phyloP scores from a whole-genome alignment of 164 flowering plant genomes.

The Amborella trichopoda region DNA sequence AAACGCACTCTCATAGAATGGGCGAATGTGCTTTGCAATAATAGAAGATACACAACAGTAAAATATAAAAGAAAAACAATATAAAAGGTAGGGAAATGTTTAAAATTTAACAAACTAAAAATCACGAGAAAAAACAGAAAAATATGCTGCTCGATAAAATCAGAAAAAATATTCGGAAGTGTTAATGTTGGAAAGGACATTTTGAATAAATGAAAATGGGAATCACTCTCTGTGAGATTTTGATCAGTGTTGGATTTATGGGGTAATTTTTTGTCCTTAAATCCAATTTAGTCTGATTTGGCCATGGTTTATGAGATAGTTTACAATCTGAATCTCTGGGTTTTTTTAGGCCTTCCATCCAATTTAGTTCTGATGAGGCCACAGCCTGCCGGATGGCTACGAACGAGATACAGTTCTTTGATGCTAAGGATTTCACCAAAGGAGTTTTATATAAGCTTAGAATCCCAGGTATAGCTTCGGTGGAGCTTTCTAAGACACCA shows the following conservation, averaged over 20 bases:
- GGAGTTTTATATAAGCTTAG: slow-evolving; percentile 56
- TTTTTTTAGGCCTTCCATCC: slow-evolving; percentile 60
- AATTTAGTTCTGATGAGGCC: slow-evolving; percentile 76
- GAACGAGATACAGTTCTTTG: slow-evolving; percentile 85
- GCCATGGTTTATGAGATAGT: background rate
- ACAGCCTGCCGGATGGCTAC: slow-evolving; percentile 89
- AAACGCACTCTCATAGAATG: no score
- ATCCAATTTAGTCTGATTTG: background rate
- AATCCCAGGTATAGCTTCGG: slow-evolving; percentile 70
- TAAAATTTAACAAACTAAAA: no score
- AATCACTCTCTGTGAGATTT: background rate
- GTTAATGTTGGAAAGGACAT: background rate
- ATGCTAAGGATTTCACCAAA: slow-evolving; percentile 63
- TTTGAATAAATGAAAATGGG: background rate
- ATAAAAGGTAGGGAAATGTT: no score
- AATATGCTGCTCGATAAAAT: no score
- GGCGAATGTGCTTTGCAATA: no score
- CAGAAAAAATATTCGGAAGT: no score
- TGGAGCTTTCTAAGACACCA: slow-evolving; percentile 71
- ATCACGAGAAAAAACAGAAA: no score
- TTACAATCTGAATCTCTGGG: background rate
- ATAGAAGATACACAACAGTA: no score
- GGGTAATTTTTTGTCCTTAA: background rate
- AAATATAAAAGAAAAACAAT: no score
- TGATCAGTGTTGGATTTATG: background rate